Percentiles rank a stretch among this genome's conserved stretches.
Conservation (phyloP, 202 grass and related monocot genomes). For the Elaeis oleifera region DNA sequence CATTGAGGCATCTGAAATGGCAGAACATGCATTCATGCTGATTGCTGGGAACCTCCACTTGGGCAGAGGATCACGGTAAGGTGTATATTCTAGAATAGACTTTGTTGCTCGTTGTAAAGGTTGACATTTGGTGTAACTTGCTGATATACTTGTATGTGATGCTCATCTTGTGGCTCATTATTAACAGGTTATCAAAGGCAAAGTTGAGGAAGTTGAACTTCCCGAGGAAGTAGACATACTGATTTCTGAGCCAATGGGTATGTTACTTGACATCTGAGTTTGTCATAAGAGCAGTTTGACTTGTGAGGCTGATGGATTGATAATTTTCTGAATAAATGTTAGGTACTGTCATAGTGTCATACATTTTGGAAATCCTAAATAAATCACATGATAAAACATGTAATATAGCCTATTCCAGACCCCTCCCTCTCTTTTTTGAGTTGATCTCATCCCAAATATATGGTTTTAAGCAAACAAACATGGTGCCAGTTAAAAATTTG, state of each 20-base stretch:
- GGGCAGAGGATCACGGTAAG: conserved; percentile 80
- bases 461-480: too few species aligned
- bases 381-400: too few species aligned
- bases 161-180: not conserved
- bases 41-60: conserved; percentile 75
- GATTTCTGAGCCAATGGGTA: conserved; percentile 99
- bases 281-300: too few species aligned
- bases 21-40: conserved; percentile 74
- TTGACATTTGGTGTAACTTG: conserved; percentile 16
- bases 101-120: conserved; percentile 22
- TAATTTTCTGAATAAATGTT: too few species aligned
- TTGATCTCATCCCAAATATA: too few species aligned
- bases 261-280: not conserved
- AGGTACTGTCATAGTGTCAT: too few species aligned
- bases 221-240: conserved; percentile 96
- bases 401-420: too few species aligned
- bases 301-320: too few species aligned
- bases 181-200: conserved; percentile 82
- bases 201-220: conserved; percentile 95
- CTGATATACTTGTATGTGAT: conserved; percentile 4
- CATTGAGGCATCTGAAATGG: conserved; percentile 98
- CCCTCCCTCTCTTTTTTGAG: too few species aligned
- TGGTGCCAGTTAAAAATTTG: too few species aligned
- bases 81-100: conserved; percentile 28
- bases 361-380: too few species aligned